Conservation (phyloP, 2,329 filamentous ascomycete species). For the Zymoseptoria ardabiliae region DNA sequence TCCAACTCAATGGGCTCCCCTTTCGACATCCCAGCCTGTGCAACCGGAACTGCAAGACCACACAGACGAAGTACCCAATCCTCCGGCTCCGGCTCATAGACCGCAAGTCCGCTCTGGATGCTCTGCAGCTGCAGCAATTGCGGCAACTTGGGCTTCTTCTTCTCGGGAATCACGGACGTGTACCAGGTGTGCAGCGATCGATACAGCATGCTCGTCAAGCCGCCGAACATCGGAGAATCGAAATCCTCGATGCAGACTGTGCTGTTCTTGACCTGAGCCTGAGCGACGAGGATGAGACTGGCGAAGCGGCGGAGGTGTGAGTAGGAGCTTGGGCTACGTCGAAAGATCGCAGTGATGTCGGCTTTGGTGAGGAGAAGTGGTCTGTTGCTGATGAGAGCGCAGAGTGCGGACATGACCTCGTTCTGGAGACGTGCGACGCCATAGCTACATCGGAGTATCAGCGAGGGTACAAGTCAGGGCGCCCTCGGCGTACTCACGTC, state of each 20-base stretch:
- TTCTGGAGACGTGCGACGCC: conserved; percentile 4
- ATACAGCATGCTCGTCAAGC: neutral
- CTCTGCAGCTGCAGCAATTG: neutral
- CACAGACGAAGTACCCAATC: conserved; percentile 1
- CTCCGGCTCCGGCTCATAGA: neutral
- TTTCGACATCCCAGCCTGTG: neutral
- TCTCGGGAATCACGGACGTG: neutral
- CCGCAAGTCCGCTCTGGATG: neutral
- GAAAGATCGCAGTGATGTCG: neutral
- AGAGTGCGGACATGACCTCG: conserved; percentile 1
- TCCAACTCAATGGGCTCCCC: conserved; percentile 2
- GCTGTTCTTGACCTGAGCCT: neutral
- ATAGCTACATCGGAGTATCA: neutral
- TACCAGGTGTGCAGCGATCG: neutral
- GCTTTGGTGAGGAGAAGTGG: neutral
- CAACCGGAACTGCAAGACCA: neutral
- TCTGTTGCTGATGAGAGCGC: neutral
- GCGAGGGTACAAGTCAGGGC: no score
- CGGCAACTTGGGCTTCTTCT: neutral
- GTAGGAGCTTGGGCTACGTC: neutral
- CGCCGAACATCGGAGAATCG: conserved; percentile 1
- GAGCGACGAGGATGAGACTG: neutral
- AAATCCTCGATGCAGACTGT: neutral
- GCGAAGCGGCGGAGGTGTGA: neutral
- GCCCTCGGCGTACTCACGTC: no score